Evolutionary conservation across 352 stramenopile genomes (phyloP).

Genomic region (Pythium insidiosum): DNA sequence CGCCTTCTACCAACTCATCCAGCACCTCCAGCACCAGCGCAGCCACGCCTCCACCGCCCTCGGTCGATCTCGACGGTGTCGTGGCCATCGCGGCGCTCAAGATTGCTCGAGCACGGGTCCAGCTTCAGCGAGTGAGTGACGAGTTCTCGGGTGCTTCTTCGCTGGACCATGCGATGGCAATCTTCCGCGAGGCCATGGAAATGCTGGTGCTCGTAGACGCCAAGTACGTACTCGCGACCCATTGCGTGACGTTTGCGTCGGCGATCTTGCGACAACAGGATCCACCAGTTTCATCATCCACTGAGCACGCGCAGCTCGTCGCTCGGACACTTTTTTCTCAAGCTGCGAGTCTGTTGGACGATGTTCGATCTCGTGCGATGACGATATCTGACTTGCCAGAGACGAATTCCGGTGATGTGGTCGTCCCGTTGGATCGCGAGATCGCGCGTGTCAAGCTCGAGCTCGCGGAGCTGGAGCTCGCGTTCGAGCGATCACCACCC

Average conservation of each 20-base stretch:
- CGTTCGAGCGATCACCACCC: slow-evolving; percentile 15
- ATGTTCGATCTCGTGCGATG: not conserved
- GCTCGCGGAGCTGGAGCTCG: slow-evolving; percentile 27
- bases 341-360: slow-evolving; percentile 2
- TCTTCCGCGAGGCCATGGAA: slow-evolving; percentile 7
- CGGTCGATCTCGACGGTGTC: too few species aligned
- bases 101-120: too few species aligned
- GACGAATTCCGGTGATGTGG: too few species aligned
- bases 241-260: slow-evolving; percentile 1
- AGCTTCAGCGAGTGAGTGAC: too few species aligned
- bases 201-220: slow-evolving; percentile 2
- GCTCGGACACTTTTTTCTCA: slow-evolving; percentile 1
- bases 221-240: not conserved
- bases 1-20: too few species aligned
- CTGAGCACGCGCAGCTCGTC: slow-evolving; percentile 2
- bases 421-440: slow-evolving; percentile 15
- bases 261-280: too few species aligned
- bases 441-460: slow-evolving; percentile 28
- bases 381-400: not conserved
- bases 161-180: slow-evolving; percentile 1
- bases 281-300: too few species aligned
- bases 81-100: too few species aligned
- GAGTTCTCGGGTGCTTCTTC: too few species aligned
- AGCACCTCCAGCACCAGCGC: too few species aligned
- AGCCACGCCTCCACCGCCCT: too few species aligned